Evolutionary conservation across 2,329 filamentous ascomycete species (phyloP), one percentile per base, ranked within the genome.

Genomic region (Stromatinia cepivora): DNA sequence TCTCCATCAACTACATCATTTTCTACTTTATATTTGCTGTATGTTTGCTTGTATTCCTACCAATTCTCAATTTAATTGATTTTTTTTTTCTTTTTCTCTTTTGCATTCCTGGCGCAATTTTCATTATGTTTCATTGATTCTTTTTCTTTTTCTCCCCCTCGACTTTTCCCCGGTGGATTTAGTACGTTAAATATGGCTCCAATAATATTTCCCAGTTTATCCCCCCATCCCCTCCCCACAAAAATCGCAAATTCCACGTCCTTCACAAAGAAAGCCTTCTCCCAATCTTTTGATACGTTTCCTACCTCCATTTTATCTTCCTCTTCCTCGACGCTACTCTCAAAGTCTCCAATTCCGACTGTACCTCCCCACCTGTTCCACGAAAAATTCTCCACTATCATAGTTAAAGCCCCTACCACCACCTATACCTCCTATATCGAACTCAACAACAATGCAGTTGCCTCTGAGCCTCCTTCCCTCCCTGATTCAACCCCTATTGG

Each of bases 111-210:
- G 50, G 34, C 36, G 34, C 48, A n/a, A n/a, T 31, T n/a, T 42
- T 45, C 17, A 45, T 45, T 22, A 45, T 65, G 46, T 63, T 52
- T 63, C 15, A 15, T 56, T 45, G 3, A 56, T 22, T n/a, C 4
- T 45, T n/a, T 42, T 17, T 17, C 13, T 17, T 7, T 42, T 15
- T 42, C 13, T 39, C 4, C 15, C 4, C 7, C 6, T 65, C n/a
- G 31, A 8, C n/a, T 17, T 45, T 22, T 65, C 62, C 50, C 36
- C 25, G 50, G 62, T 39, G 61, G 31, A 52, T 39, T 28, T 52
- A 13, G 50, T 15, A 56, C 17, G n/a, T 28, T 65, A 45, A 20
- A 56, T 9, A 65, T 65, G 62, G 48, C 62, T 45, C 62, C 62
- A n/a, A 20, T 65, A 20, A 34, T 20, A n/a, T 39, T 63, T 39